A percentile compares a stretch with the other conserved stretches of the same genome.
Conservation (phyloP, 2,329 filamentous ascomycete genomes). For the Zymoseptoria brevis region DNA sequence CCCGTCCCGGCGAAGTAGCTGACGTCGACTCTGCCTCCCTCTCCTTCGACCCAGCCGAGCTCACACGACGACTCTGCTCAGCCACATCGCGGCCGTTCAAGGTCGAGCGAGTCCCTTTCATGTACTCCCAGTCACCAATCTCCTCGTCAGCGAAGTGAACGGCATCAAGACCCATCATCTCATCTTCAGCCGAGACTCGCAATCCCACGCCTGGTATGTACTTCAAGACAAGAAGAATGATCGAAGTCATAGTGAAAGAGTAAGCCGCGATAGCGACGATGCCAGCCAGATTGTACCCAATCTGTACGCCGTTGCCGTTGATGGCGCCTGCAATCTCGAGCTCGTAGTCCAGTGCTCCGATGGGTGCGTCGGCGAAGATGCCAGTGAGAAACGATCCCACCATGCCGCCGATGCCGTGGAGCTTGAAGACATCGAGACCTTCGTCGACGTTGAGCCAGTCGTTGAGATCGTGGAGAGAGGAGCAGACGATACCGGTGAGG, state of each 20-base stretch:
- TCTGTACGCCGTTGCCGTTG: constrained; percentile 49
- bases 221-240: constrained; percentile 47
- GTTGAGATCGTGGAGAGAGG: constrained; percentile 44
- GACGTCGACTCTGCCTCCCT: background rate
- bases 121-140: constrained; percentile 35
- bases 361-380: constrained; percentile 46
- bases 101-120: background rate
- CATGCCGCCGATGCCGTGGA: constrained; percentile 52
- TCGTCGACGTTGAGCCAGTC: constrained; percentile 50
- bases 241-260: constrained; percentile 45
- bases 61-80: background rate
- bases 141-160: constrained; percentile 52
- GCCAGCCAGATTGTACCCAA: constrained; percentile 50
- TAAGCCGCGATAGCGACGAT: constrained; percentile 48
- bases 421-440: constrained; percentile 53
- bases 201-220: constrained; percentile 48
- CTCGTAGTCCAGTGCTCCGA: constrained; percentile 44
- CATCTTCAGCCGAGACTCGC: constrained; percentile 47
- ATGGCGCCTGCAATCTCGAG: constrained; percentile 43
- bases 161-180: constrained; percentile 48
- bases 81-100: background rate
- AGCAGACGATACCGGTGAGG: constrained; percentile 46
- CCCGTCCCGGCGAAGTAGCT: background rate
- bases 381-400: constrained; percentile 51
- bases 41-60: background rate